These are phyloP conservation scores for Grifola frondosa DNA, from an alignment of 1,284 basidiomycete species.

Conservation along the genomic window DNA sequence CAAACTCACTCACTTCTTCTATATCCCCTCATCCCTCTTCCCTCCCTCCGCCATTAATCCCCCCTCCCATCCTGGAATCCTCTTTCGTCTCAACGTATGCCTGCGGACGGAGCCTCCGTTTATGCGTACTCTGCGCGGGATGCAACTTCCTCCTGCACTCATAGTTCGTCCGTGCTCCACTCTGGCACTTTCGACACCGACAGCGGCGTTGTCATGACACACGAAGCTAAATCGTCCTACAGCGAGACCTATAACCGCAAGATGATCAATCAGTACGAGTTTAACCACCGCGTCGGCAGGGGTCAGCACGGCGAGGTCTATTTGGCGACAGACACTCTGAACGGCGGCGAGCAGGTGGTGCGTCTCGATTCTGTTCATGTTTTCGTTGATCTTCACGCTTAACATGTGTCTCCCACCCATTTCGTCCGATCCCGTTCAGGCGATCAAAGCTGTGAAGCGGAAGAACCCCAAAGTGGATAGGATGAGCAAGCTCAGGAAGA, in stretches of 20 bases:
- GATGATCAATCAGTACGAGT: constrained; percentile 81
- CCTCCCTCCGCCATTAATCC: neutral
- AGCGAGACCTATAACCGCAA: constrained; percentile 23
- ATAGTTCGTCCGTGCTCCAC: too few relatives aligned
- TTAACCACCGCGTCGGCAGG: constrained; percentile 67
- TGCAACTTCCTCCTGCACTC: too few relatives aligned
- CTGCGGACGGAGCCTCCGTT: too few relatives aligned
- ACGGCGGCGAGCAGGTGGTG: constrained; percentile 39
- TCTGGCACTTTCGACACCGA: constrained; percentile 9
- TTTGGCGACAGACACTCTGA: constrained; percentile 60
- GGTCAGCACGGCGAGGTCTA: constrained; percentile 85
- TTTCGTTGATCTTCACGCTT: neutral
- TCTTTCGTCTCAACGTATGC: too few relatives aligned
- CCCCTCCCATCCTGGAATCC: neutral
- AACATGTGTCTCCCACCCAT: neutral
- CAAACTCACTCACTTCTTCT: too few relatives aligned
- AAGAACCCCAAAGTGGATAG: constrained; percentile 55
- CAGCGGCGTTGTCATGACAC: constrained; percentile 60
- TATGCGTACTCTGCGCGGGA: constrained; percentile 10
- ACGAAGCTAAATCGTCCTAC: constrained; percentile 38
- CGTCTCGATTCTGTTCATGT: constrained; percentile 21
- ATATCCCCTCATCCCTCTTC: constrained; percentile 6
- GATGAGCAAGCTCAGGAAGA: constrained; percentile 57
- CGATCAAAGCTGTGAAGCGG: constrained; percentile 80
- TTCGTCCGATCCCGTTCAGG: constrained; percentile 43